These are phyloP conservation scores for Lablab purpureus DNA, from an alignment of 306 rosid genomes.

Conservation along the genomic window DNA sequence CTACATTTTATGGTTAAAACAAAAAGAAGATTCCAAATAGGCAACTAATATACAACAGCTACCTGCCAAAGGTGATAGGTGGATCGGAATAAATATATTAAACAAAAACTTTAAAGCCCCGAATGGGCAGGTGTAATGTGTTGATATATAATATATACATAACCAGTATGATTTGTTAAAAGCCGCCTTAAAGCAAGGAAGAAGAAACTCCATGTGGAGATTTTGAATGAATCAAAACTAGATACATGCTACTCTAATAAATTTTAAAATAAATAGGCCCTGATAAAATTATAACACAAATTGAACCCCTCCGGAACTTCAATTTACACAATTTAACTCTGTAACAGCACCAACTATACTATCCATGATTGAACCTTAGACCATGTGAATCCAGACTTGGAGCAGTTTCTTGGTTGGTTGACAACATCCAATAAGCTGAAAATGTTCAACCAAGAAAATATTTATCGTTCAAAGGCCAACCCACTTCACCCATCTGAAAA, in stretches of 20 bases:
- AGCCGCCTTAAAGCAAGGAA: constrained; percentile 43
- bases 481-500: constrained; percentile 99
- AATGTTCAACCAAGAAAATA: constrained; percentile 37
- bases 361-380: constrained; percentile 26
- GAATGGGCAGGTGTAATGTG: constrained; percentile 32
- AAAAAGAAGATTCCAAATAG: background rate
- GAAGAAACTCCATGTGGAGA: constrained; percentile 49
- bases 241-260: constrained; percentile 61
- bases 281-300: too few species aligned
- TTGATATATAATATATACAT: constrained; percentile 53
- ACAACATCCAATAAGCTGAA: background rate
- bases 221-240: constrained; percentile 63
- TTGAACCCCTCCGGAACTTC: constrained; percentile 48
- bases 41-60: constrained; percentile 16
- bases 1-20: background rate
- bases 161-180: constrained; percentile 42
- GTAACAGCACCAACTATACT: constrained; percentile 51
- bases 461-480: constrained; percentile 70
- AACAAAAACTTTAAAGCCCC: constrained; percentile 26
- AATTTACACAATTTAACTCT: constrained; percentile 61
- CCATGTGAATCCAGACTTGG: constrained; percentile 16
- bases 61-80: constrained; percentile 26
- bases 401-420: background rate
- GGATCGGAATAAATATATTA: constrained; percentile 25
- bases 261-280: constrained; percentile 54